A percentile compares a stretch with the other conserved stretches of the same genome.
Conservation (phyloP, 1,284 basidiomycete species). For the Pseudozyma flocculosa region DNA sequence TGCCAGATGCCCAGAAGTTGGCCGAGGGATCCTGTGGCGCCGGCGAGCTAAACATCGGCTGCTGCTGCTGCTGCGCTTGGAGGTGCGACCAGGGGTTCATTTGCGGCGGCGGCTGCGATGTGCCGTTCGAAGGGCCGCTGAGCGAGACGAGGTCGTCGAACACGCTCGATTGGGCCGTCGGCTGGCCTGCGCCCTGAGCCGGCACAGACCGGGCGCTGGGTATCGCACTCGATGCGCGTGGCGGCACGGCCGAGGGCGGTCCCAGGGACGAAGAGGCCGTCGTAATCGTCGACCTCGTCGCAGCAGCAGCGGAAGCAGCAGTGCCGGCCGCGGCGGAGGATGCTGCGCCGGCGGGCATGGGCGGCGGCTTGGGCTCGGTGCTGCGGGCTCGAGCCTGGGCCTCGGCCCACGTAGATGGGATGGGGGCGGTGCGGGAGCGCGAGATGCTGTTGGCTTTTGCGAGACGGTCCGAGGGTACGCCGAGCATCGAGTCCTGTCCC, state of each 20-base stretch:
- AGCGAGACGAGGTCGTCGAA: slow-evolving; percentile 41
- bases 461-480: neutral
- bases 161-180: slow-evolving; percentile 26
- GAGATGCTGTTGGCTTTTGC: slow-evolving; percentile 22
- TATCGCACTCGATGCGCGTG: slow-evolving; percentile 23
- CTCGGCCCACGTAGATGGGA: slow-evolving; percentile 39
- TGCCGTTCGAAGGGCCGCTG: slow-evolving; percentile 7
- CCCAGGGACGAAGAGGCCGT: neutral
- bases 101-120: slow-evolving; percentile 28
- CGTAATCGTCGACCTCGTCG: slow-evolving; percentile 5
- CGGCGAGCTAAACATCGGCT: slow-evolving; percentile 24
- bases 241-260: slow-evolving; percentile 9
- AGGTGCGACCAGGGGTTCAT: slow-evolving; percentile 36
- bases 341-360: slow-evolving; percentile 5
- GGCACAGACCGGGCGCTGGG: neutral
- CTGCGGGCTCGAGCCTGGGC: slow-evolving; percentile 25
- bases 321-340: slow-evolving; percentile 2
- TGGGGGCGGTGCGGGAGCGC: slow-evolving; percentile 39
- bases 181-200: neutral
- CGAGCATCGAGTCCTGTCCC: neutral
- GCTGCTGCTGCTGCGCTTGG: slow-evolving; percentile 37
- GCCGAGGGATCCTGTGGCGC: slow-evolving; percentile 21
- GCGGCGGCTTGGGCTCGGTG: slow-evolving; percentile 15
- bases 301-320: too few relatives aligned
- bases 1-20: slow-evolving; percentile 27